Conservation (phyloP, 495 filamentous ascomycete species). For the Cladorrhinum samala region DNA sequence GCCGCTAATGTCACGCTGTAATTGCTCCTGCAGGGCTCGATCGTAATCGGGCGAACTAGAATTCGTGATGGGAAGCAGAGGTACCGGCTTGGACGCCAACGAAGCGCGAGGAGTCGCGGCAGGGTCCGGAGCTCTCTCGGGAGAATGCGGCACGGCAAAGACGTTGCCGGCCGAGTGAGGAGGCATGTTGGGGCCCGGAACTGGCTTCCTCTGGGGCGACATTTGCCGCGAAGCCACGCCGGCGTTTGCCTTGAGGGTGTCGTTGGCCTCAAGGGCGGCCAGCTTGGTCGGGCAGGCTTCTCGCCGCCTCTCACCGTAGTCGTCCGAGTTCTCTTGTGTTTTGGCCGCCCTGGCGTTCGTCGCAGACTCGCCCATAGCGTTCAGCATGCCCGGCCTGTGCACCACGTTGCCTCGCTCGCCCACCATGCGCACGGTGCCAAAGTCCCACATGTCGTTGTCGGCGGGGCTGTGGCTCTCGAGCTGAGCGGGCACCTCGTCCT, state of each 20-base stretch:
- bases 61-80: constrained; percentile 18
- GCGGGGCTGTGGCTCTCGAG: constrained; percentile 29
- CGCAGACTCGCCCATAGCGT: constrained; percentile 65
- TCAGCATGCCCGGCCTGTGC: constrained; percentile 46
- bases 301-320: constrained; percentile 42
- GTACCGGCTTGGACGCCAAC: constrained; percentile 30
- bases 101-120: constrained; percentile 43
- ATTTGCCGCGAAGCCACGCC: constrained; percentile 32
- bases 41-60: constrained; percentile 48
- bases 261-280: constrained; percentile 22
- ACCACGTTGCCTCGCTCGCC: constrained; percentile 48
- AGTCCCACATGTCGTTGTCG: constrained; percentile 93
- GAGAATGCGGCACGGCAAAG: constrained; percentile 53
- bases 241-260: constrained; percentile 37
- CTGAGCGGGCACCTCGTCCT: constrained; percentile 31
- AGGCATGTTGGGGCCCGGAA: constrained; percentile 24
- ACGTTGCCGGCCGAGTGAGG: constrained; percentile 55
- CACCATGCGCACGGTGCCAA: constrained; percentile 78
- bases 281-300: constrained; percentile 39
- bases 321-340: constrained; percentile 37
- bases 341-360: constrained; percentile 58
- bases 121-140: constrained; percentile 30
- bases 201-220: constrained; percentile 57
- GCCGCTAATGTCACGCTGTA: constrained; percentile 54
- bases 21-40: constrained; percentile 51